Base-by-base conservation (phyloP, 2,329 filamentous ascomycete genomes). In the Phaeosphaeriaceae sp. region DNA sequence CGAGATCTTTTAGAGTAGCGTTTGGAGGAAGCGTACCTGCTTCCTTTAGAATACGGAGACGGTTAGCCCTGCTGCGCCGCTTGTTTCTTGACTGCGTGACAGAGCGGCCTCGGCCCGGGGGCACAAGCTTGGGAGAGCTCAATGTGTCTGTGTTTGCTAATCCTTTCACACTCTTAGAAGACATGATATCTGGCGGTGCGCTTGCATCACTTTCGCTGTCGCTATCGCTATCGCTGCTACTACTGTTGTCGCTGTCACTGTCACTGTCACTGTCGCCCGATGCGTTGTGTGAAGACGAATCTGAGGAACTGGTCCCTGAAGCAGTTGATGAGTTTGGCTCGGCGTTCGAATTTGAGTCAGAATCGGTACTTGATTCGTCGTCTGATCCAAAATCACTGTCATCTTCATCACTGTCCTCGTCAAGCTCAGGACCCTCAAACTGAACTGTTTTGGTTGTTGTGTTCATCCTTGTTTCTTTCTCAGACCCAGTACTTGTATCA, bases 31-130 rank as follows among this genome's bases (percentile, higher is more conserved):
- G 68, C 11, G 79, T 63, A 1, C 82, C 83, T n/a, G 77, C 68
- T 15, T 76, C 67, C 58, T 86, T 84, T 6, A 87, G 73, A 47
- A 77, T 75, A 3, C 73, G 70, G 9, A 87, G 71, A 48, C 74
- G 74, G 48, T 79, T 79, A 32, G 75, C 70, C 43, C 80, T 70
- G 47, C 79, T 79, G 33, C 78, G 77, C 32, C 86, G 77, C 23
- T 72, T 62, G 56, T 88, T 88, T 52, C 84, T 80, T 18, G 72
- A 72, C 42, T 79, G 78, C 0, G 86, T 88, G 15, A 66, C 60
- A 17, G 64, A 56, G 26, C 75, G 76, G 13, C 86, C 85, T 50
- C 77, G 44, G 4, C 78, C 77, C 35, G 83, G 81, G 41, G 78
- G 67, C n/a, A 61, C 54, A 12, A 50, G 49, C 16, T n/a, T 33